Evolutionary conservation across 106 monocot species (phyloP), one percentile per base, ranked within the genome.

Genomic region (Dioscorea dumetorum): DNA sequence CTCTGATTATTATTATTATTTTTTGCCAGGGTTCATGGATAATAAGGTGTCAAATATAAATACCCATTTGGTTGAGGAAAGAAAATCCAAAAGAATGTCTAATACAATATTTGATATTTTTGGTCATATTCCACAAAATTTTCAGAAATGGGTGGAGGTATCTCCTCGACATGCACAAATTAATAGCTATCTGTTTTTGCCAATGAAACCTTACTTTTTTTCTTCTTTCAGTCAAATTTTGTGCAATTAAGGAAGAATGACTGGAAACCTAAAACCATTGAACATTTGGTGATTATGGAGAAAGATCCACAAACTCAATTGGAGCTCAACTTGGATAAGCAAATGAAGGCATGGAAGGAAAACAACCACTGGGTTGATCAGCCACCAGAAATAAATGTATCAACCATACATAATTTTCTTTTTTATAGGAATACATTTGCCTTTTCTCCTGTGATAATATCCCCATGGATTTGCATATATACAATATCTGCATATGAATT

Each of bases 381-480:
- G 23, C 69, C 79, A 16, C 86, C 91, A 74, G 80, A 91, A 82
- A 80, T 95, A 62, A 78, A 80, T 84, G 95, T 95, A 73, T 50
- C 20, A 15, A 1, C 22, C 33, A 20, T 19, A 15, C 34, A 5
- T 62, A 8, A 35, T 32, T 32, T 63, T 15, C 35, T 3, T 8
- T 8, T 24, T 13, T 16, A 14, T 24, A 13, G 12, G 32, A 24
- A 63, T 33, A 13, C 34, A 8, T 23, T 17, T 33, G 23, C 16
- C 2, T 23, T 11, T 23, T 11, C 59, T 20, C 59, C 41, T 41
- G 41, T 41, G 41, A 41, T 41, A 41, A 41, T 41, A 41, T 41
- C 10, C 10, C 41, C 10, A 41, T 6, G 10, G 41, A 41, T 41
- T 28, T 0, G 6, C 6, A 41, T 41, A 3, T 41, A 41, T 41